Evolutionary conservation across 2,329 filamentous ascomycete species (phyloP).

Genomic region (Cladosporium colombiae): DNA sequence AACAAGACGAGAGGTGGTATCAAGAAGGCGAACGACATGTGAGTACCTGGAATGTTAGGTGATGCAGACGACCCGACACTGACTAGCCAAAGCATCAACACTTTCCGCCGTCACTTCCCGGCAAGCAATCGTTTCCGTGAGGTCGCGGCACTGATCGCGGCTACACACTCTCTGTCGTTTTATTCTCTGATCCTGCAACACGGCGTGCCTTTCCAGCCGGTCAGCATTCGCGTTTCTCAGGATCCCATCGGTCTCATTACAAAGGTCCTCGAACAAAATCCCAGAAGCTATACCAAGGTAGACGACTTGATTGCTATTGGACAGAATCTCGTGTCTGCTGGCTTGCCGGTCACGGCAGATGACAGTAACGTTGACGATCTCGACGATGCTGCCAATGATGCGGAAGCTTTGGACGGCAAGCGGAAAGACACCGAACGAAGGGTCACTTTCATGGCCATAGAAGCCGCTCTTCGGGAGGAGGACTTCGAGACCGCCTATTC

Average conservation of each 20-base stretch:
- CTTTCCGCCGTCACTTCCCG: constrained; percentile 62
- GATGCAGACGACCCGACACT: constrained; percentile 7
- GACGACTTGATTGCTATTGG: constrained; percentile 73
- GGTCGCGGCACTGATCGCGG: constrained; percentile 65
- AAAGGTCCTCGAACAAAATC: constrained; percentile 75
- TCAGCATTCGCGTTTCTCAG: constrained; percentile 72
- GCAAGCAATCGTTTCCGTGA: constrained; percentile 55
- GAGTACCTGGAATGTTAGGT: constrained; percentile 35
- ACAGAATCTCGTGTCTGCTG: constrained; percentile 63
- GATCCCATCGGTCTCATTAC: constrained; percentile 73
- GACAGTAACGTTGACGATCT: constrained; percentile 30
- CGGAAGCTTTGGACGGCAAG: constrained; percentile 19
- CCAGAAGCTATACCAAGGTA: constrained; percentile 70
- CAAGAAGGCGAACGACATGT: constrained; percentile 77
- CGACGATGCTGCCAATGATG: constrained; percentile 34
- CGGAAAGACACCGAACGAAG: constrained; percentile 58
- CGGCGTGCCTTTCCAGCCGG: constrained; percentile 76
- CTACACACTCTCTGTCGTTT: constrained; percentile 73
- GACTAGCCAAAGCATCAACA: constrained; percentile 55
- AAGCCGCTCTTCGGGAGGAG: constrained; percentile 72
- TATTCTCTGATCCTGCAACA: constrained; percentile 79
- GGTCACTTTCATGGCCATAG: constrained; percentile 77
- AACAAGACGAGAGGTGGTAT: constrained; percentile 74
- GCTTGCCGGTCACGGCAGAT: constrained; percentile 31
- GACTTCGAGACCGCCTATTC: constrained; percentile 87